Base-by-base conservation (phyloP, 1,284 basidiomycete species). In the Coniferiporia weirii region DNA sequence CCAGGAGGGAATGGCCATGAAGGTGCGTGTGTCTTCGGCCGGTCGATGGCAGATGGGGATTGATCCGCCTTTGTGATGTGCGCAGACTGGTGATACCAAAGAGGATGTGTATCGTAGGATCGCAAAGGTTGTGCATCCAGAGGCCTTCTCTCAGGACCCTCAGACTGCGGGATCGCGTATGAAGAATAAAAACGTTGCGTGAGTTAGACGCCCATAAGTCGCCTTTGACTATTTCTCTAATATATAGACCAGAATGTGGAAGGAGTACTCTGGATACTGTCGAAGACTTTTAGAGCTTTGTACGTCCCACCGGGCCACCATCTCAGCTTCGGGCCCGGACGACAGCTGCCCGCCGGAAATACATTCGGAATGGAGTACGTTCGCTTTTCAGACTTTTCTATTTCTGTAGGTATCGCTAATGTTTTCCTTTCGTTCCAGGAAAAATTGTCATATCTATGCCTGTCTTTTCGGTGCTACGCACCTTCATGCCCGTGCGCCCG, bases 191-290 rank as follows among this genome's bases (percentile, higher is more conserved):
- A 61, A 47, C 47, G 55, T 61, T 34, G 54, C 59, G 59, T 61
- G 35, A 47, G 59, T 57, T 8, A 48, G 4, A 9, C 20, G 12
- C 38, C 48, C 19, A 32, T 36, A 34, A 27, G 20, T 3, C 38
- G 6, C 52, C 13, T 47, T 12, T n/a, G 44, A 7, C 38, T 9
- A 40, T 19, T 20, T 50, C 34, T 32, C 22, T 59, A 13, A 59
- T 17, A 12, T 34, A 27, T 15, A 17, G 17, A 35, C 19, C 43
- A 61, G 59, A 22, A 56, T 61, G 55, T 61, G 59, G 59, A 61
- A 61, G 51, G 59, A 61, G 38, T 61, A 61, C 54, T 61, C 59
- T n/a, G 59, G 59, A 4, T 61, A 61, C 43, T 61, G 59, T 46
- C 59, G 59, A 4, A 56, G 52, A 32, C 50, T 61, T 12, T 55